phyloP scores from a whole-genome alignment of 257 asterid genomes.

The Thymus mandschuricus region DNA sequence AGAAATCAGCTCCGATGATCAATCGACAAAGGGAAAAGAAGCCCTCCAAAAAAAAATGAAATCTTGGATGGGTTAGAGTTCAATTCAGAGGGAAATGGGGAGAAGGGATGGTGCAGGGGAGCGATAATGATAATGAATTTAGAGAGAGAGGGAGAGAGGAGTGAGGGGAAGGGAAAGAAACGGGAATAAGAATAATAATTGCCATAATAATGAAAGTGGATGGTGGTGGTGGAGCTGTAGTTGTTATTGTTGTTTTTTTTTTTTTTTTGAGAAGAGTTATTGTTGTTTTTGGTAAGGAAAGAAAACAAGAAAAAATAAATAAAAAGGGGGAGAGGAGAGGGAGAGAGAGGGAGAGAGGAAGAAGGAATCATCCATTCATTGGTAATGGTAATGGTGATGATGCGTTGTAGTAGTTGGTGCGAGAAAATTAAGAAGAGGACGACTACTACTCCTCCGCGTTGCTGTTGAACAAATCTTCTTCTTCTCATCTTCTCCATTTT shows the following conservation, averaged over 20 bases:
- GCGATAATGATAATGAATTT: conserved; percentile 34
- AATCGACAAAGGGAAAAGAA: conserved; percentile 9
- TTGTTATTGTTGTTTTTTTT: conserved; percentile 45
- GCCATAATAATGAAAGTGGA: conserved; percentile 56
- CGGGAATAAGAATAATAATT: conserved; percentile 48
- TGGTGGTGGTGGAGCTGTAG: conserved; percentile 61
- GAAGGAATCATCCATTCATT: conserved; percentile 64
- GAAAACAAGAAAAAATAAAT: conserved; percentile 16
- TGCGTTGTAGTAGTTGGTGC: conserved; percentile 43
- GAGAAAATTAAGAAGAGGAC: conserved; percentile 39
- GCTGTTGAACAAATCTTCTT: conserved; percentile 53
- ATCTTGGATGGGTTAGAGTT: neutral
- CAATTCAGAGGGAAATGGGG: conserved; percentile 34
- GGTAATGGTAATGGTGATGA: conserved; percentile 46
- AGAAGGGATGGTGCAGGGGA: conserved; percentile 39
- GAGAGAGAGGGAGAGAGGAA: neutral
- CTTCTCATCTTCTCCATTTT: conserved; percentile 33
- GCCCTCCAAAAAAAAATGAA: conserved; percentile 8
- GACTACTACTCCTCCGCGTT: conserved; percentile 33
- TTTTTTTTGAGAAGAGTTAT: conserved; percentile 27
- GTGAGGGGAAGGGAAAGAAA: conserved; percentile 27
- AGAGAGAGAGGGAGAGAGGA: conserved; percentile 31
- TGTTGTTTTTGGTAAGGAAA: conserved; percentile 56
- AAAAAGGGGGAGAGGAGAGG: no score
- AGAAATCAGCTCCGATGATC: conserved; percentile 28